These are phyloP conservation scores for Agaricus sinodeliciosus DNA, from an alignment of 768 basidiomycete genomes.

Conservation along the genomic window DNA sequence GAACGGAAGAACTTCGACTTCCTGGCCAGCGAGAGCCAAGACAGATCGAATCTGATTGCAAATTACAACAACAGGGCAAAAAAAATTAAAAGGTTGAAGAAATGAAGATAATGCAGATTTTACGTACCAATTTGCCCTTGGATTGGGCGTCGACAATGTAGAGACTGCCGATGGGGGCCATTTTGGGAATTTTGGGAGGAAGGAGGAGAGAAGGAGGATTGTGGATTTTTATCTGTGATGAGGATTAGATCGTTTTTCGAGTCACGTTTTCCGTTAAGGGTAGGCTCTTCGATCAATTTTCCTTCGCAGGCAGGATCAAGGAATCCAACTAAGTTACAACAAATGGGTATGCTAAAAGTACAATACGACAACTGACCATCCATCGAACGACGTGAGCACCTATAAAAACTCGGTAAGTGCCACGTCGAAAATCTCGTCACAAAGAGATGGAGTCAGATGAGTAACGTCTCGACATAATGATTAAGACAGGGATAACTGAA, in stretches of 20 bases:
- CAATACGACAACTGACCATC: not conserved
- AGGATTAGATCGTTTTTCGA: slow-evolving; percentile 1
- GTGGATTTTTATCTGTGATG: not conserved
- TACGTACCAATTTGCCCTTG: slow-evolving; percentile 16
- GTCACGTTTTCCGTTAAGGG: slow-evolving; percentile 7
- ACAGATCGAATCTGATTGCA: slow-evolving; percentile 40
- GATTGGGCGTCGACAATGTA: slow-evolving; percentile 7
- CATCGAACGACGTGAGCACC: not conserved
- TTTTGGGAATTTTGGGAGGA: slow-evolving; percentile 7
- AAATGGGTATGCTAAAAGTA: not conserved
- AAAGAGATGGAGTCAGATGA: not conserved
- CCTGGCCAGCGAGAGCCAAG: slow-evolving; percentile 54
- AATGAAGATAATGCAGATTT: not conserved
- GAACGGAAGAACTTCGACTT: slow-evolving; percentile 51
- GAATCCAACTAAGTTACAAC: not conserved
- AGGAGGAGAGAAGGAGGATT: not conserved
- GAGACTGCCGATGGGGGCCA: slow-evolving; percentile 16
- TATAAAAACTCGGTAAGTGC: not conserved
- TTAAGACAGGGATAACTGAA: slow-evolving; percentile 80
- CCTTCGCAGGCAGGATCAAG: not conserved
- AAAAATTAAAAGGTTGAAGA: not conserved
- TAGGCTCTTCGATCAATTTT: not conserved
- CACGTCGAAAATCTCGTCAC: not conserved
- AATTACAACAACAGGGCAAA: not conserved
- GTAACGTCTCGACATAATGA: slow-evolving; percentile 42